A percentile compares a stretch with the other conserved stretches of the same genome.
These are phyloP conservation scores for Rauvolfia tetraphylla DNA, from an alignment of 257 asterid species.

Conservation along the genomic window DNA sequence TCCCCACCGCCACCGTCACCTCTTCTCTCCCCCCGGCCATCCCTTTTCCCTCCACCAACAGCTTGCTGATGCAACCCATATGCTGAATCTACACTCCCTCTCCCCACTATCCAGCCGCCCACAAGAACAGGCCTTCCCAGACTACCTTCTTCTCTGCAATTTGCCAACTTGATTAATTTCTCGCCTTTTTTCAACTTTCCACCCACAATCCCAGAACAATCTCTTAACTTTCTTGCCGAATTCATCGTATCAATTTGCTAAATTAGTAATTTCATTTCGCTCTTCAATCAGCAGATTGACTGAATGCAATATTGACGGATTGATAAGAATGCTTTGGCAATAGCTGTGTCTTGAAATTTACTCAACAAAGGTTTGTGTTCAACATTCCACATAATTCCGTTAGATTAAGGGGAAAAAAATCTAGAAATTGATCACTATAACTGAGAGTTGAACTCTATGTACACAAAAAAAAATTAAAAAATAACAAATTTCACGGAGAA, in stretches of 20 bases:
- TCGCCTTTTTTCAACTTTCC: no score
- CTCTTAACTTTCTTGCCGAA: not conserved
- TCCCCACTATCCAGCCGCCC: not conserved
- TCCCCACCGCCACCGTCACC: not conserved
- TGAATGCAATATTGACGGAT: not conserved
- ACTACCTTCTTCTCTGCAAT: not conserved
- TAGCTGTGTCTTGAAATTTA: not conserved
- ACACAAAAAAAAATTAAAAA: conserved; percentile 13
- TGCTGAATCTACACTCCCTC: not conserved
- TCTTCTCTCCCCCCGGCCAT: not conserved
- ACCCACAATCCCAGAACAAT: not conserved
- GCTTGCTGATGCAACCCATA: not conserved
- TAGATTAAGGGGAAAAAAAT: conserved; percentile 3
- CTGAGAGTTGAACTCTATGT: conserved; percentile 4
- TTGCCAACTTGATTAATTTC: not conserved
- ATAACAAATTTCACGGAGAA: conserved; percentile 1
- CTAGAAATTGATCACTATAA: conserved; percentile 8
- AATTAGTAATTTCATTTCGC: not conserved
- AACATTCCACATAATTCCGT: conserved; percentile 1
- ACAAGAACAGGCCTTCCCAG: not conserved
- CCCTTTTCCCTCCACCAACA: not conserved
- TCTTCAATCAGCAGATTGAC: not conserved
- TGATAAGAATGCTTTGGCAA: not conserved
- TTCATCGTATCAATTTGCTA: not conserved
- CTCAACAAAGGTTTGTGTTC: not conserved